Evolutionary conservation across 2,329 filamentous ascomycete genomes (phyloP), one percentile per base, ranked within the genome.

Genomic region (Dichotomopilus funicola): DNA sequence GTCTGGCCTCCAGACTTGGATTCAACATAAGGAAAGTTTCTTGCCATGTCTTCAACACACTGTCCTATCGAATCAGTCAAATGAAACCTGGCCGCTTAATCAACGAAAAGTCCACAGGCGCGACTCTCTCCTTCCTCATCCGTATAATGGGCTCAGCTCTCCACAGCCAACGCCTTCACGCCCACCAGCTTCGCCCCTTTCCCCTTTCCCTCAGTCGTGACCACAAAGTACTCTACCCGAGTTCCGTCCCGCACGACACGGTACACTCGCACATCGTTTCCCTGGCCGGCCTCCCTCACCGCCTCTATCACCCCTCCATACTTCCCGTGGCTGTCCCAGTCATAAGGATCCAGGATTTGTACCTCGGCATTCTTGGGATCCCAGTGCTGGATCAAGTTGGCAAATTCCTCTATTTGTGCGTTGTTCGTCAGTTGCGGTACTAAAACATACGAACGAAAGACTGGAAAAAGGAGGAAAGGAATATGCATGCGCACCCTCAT

Each of bases 171-270:
- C 9, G 86, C 88, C 77, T 89, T 92, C 54, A 87, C 78, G 11
- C 91, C 91, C 6, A 96, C 83, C 57, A 96, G 65, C 71, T 77
- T 80, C 13, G 77, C 79, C 10, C 77, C 79, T 50, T 79, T 73
- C 12, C 71, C 75, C 62, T 81, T 76, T 47, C 72, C 72, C 65
- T 85, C 78, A 62, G 87, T 68, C 27, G 81, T 82, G 47, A 96
- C 74, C 56, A 96, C 74, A 79, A 86, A 96, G 71, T 95, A 95
- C 72, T 95, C 88, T 11, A 78, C 77, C 67, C 86, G 79, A 33
- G 84, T 82, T 10, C 75, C 74, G 45, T 80, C 83, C 63, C 81
- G 75, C 56, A 78, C 73, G 7, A 95, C 82, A 52, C 81, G 77
- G 66, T 94, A 96, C 27, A 95, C 84, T 67, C 85, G 82, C 51